Base-by-base conservation (phyloP, 2,329 filamentous ascomycete genomes). In the Amphichorda felina region DNA sequence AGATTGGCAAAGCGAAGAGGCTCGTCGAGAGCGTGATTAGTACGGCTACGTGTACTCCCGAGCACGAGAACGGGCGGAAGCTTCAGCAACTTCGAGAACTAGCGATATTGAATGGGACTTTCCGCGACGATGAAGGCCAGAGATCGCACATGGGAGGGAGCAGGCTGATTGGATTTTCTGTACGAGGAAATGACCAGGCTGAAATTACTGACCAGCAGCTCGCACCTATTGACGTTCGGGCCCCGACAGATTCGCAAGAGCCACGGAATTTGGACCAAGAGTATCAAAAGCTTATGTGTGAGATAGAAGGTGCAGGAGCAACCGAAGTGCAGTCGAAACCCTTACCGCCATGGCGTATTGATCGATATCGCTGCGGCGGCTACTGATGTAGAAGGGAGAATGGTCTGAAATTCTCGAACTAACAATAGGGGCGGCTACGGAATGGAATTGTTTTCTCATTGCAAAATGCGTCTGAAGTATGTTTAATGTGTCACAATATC, bases 21-120 rank as follows among this genome's bases (percentile, higher is more conserved):
- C 59, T 85, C 39, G 80, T 86, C 42, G 77, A 85, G 55, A 81
- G 82, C 42, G 79, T 86, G 53, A 84, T 86, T 51, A 79, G 85
- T 59, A 84, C 78, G 30, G 80, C 81, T 55, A 79, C 79, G 33
- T 84, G 79, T 2, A 83, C 83, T 42, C 80, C 82, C 2, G 80
- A 87, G 63, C 77, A 78, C 35, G 78, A 84, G 52, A 87, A 87
- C 54, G 79, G 83, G 54, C 70, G 85, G 44, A 87, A 87, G 66
- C 71, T 78, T 36, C 82, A 85, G 50, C 82, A 88, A 57, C 75
- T 87, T 37, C 78, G 82, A 56, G 79, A 85, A 54, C 72, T 87
- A 43, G 82, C 82, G 33, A 79, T 82, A 30, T 73, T 84, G 45
- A 87, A 87, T 66, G 81, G 82, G 66, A 87, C 82, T 13, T 75